Conservation (phyloP, 2,329 filamentous ascomycete species). For the Penicillium olsonii region DNA sequence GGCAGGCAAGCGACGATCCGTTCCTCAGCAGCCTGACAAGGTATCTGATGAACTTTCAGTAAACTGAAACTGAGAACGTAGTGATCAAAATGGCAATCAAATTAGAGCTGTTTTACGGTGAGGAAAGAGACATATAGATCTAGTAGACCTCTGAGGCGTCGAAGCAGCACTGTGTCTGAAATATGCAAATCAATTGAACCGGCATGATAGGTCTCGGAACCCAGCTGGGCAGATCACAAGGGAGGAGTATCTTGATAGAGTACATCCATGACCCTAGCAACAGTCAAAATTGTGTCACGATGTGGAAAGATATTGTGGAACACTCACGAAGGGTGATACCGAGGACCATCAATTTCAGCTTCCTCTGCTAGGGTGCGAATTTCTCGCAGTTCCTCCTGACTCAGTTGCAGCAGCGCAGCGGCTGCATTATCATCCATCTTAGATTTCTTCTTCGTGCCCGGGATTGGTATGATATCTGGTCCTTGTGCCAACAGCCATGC, state of each 20-base stretch:
- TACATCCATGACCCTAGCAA: not conserved
- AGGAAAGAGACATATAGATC: too few relatives aligned
- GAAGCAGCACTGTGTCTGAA: too few relatives aligned
- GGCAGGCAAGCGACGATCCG: too few relatives aligned
- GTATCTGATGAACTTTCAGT: too few relatives aligned
- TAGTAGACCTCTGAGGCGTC: too few relatives aligned
- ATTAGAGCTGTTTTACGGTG: too few relatives aligned
- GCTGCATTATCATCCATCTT: constrained; percentile 25
- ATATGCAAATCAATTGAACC: too few relatives aligned
- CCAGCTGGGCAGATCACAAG: too few relatives aligned
- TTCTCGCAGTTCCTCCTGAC: constrained; percentile 20
- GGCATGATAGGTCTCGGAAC: too few relatives aligned
- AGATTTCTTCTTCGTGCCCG: constrained; percentile 24
- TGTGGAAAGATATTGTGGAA: not conserved
- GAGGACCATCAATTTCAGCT: constrained; percentile 19
- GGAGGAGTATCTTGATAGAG: not conserved
- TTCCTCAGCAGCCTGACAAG: too few relatives aligned
- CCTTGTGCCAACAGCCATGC: constrained; percentile 66
- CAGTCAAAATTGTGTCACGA: not conserved
- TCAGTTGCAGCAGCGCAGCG: constrained; percentile 15
- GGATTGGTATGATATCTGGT: constrained; percentile 31
- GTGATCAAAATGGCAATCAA: too few relatives aligned
- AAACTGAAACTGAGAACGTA: too few relatives aligned
- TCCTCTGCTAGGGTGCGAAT: constrained; percentile 19
- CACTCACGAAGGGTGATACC: constrained; percentile 23